Evolutionary conservation across 805 yeast genomes (phyloP).

Genomic region (Kluyveromyces wickerhamii): DNA sequence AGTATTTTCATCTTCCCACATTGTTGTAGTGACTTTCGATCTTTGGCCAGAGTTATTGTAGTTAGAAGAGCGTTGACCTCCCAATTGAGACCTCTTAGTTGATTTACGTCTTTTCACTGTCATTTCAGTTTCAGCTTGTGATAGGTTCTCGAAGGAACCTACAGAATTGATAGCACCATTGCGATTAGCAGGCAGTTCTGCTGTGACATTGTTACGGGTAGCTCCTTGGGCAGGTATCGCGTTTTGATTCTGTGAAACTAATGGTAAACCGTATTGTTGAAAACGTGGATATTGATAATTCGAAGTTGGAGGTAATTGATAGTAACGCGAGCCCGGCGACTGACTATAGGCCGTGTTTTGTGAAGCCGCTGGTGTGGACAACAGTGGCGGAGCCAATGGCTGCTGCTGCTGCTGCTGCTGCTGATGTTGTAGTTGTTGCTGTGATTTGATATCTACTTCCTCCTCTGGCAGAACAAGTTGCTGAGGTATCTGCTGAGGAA

Average conservation of each 20-base stretch:
- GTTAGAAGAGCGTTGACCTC: neutral
- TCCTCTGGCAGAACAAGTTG: neutral
- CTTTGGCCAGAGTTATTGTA: slow-evolving; percentile 9
- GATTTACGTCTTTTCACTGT: slow-evolving; percentile 1
- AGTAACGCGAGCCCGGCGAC: slow-evolving; percentile 3
- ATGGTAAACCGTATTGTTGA: slow-evolving; percentile 3
- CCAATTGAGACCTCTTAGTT: slow-evolving; percentile 6
- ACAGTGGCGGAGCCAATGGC: neutral
- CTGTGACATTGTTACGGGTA: neutral
- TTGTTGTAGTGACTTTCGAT: slow-evolving; percentile 69
- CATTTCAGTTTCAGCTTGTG: neutral
- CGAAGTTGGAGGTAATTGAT: slow-evolving; percentile 3
- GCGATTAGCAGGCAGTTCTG: neutral
- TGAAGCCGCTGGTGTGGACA: neutral
- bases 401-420: slow-evolving; percentile 2
- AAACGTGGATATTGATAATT: slow-evolving; percentile 4
- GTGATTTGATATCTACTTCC: neutral
- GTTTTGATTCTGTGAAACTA: neutral
- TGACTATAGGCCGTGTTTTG: slow-evolving; percentile 1
- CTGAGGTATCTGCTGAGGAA: slow-evolving; percentile 2
- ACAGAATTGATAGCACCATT: neutral
- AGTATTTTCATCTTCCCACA: slow-evolving; percentile 87
- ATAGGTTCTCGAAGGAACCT: neutral
- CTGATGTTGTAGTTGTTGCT: slow-evolving; percentile 1
- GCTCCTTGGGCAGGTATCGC: neutral